Percentiles rank a stretch among this genome's conserved stretches.
Evolutionary conservation across 331 rosid genomes (phyloP).

Genomic region (Malus hybrid): DNA sequence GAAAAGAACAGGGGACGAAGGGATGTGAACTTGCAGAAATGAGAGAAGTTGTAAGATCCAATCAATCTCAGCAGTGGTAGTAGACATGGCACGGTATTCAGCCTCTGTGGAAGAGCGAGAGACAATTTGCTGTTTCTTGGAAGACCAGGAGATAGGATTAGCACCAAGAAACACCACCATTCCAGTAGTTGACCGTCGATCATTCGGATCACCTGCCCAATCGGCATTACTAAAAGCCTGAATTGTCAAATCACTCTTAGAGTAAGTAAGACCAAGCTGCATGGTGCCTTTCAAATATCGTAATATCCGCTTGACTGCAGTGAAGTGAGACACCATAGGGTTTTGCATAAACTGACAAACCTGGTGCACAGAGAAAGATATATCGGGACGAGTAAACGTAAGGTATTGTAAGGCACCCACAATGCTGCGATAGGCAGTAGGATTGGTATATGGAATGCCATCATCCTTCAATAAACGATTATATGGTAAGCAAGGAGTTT

Average conservation of each 20-base stretch:
- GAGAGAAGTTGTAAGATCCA: too few species aligned
- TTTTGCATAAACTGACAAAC: not conserved
- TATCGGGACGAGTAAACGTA: too few species aligned
- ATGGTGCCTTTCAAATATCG: too few species aligned
- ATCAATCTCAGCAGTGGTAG: too few species aligned
- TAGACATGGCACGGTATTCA: too few species aligned
- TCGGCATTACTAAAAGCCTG: not conserved
- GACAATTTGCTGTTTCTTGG: not conserved
- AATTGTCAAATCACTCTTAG: not conserved
- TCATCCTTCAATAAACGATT: not conserved
- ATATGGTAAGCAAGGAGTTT: not conserved
- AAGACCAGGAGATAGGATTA: not conserved
- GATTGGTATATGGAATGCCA: not conserved
- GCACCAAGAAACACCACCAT: not conserved
- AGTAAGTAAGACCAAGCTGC: not conserved
- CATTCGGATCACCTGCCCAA: not conserved
- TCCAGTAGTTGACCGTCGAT: not conserved
- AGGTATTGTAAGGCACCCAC: too few species aligned
- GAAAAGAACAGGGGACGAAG: too few species aligned
- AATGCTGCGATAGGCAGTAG: not conserved
- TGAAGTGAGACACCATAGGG: not conserved
- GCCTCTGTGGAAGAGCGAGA: too few species aligned
- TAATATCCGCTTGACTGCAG: too few species aligned
- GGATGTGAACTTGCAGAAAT: too few species aligned
- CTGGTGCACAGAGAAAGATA: too few species aligned